Conservation (phyloP, 106 monocot species). For the Apostasia shenzhenica region DNA sequence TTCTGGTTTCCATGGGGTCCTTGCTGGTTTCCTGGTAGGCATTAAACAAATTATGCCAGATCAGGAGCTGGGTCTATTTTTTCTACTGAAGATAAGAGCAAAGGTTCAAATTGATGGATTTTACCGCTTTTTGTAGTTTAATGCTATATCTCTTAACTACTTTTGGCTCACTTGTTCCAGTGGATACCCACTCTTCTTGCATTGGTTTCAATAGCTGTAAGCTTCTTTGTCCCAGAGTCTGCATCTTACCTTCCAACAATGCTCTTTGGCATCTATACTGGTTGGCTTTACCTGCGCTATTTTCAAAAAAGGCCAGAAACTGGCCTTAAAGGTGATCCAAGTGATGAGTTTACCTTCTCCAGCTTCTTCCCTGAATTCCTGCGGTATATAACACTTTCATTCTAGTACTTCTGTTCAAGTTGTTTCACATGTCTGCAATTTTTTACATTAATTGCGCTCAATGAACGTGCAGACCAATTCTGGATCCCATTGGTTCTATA, state of each 20-base stretch:
- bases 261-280: constrained; percentile 80
- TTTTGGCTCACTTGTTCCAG: constrained; percentile 21
- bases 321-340: constrained; percentile 89
- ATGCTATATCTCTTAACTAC: neutral
- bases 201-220: constrained; percentile 41
- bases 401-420: neutral
- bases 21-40: constrained; percentile 83
- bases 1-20: constrained; percentile 82
- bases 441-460: neutral
- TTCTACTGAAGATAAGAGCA: constrained; percentile 58
- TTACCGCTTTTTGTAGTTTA: neutral
- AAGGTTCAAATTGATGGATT: constrained; percentile 36
- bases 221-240: constrained; percentile 52
- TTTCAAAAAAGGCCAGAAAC: constrained; percentile 87
- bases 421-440: neutral
- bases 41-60: constrained; percentile 94
- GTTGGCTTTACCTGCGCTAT: constrained; percentile 94
- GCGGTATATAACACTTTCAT: constrained; percentile 26
- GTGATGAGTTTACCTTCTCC: constrained; percentile 92
- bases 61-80: constrained; percentile 54
- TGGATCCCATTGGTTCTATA: constrained; percentile 80
- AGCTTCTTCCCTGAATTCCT: constrained; percentile 86
- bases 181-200: constrained; percentile 76
- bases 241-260: constrained; percentile 61
- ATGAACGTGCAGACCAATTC: constrained; percentile 49